Conservation (phyloP, 805 yeast genomes). For the Candida rishiriensis region DNA sequence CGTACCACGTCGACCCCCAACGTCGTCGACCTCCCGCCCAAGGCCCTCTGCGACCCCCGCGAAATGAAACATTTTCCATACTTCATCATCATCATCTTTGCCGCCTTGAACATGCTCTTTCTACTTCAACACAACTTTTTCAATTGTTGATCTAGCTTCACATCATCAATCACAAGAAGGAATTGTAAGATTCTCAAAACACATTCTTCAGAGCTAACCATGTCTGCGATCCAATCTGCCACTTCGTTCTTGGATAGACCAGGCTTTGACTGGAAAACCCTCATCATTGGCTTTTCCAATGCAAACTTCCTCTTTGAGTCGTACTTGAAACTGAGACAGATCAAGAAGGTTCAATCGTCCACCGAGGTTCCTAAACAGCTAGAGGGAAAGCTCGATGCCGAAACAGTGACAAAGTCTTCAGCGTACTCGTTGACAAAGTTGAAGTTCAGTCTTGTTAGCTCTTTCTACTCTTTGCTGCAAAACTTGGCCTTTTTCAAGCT, state of each 20-base stretch:
- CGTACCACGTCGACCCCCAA: no score
- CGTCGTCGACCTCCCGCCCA: no score
- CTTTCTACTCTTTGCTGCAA: slow-evolving; percentile 47
- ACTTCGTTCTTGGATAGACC: slow-evolving; percentile 60
- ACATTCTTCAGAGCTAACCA: background rate
- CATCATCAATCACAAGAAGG: no score
- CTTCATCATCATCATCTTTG: background rate
- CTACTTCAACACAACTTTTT: background rate
- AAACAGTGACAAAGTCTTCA: slow-evolving; percentile 73
- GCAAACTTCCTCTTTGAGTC: slow-evolving; percentile 75
- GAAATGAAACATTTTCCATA: background rate
- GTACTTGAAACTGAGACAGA: slow-evolving; percentile 73
- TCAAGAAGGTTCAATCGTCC: slow-evolving; percentile 50
- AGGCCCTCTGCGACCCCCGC: no score
- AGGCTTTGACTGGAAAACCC: slow-evolving; percentile 71
- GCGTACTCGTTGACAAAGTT: slow-evolving; percentile 78
- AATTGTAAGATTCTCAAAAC: background rate
- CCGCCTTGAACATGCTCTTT: background rate
- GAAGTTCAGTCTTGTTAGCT: slow-evolving; percentile 55
- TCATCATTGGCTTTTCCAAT: slow-evolving; percentile 69
- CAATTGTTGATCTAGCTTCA: background rate
- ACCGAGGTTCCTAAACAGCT: slow-evolving; percentile 63
- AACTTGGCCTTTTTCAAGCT: slow-evolving; percentile 54
- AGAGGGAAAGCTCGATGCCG: slow-evolving; percentile 60
- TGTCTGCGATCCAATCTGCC: slow-evolving; percentile 30